Evolutionary conservation across 306 rosid genomes (phyloP).

Genomic region (Vigna angularis): DNA sequence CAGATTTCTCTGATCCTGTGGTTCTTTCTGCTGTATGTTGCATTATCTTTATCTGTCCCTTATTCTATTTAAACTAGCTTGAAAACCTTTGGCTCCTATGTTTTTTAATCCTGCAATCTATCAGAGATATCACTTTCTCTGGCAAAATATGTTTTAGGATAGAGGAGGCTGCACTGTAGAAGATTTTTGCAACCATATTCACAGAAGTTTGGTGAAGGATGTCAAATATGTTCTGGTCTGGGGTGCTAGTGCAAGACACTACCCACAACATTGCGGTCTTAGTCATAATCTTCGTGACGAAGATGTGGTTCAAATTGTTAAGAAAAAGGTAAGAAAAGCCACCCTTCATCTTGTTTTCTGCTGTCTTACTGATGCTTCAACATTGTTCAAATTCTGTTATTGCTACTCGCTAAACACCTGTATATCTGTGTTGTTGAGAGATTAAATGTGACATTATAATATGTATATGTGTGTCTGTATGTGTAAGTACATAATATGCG

Average conservation of each 20-base stretch:
- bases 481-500: too few relatives aligned
- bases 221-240: constrained; percentile 97
- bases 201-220: constrained; percentile 95
- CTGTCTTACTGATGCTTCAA: constrained; percentile 25
- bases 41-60: constrained; percentile 29
- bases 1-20: constrained; percentile 91
- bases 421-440: constrained; percentile 21
- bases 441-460: constrained; percentile 19
- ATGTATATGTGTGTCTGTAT: too few relatives aligned
- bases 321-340: constrained; percentile 82
- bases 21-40: constrained; percentile 92
- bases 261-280: constrained; percentile 97
- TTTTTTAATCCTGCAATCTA: constrained; percentile 11
- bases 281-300: constrained; percentile 79
- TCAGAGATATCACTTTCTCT: constrained; percentile 34
- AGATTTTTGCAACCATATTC: constrained; percentile 97
- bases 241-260: constrained; percentile 96
- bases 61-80: constrained; percentile 15
- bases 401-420: constrained; percentile 7
- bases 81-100: constrained; percentile 19
- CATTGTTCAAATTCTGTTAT: constrained; percentile 9
- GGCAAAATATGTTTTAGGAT: constrained; percentile 62
- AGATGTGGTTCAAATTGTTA: constrained; percentile 97
- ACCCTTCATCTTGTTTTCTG: constrained; percentile 20
- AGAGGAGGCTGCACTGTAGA: constrained; percentile 98